Evolutionary conservation across 768 basidiomycete genomes (phyloP), one percentile per base, ranked within the genome.

Genomic region (Pilatotrama ljubarskyi): DNA sequence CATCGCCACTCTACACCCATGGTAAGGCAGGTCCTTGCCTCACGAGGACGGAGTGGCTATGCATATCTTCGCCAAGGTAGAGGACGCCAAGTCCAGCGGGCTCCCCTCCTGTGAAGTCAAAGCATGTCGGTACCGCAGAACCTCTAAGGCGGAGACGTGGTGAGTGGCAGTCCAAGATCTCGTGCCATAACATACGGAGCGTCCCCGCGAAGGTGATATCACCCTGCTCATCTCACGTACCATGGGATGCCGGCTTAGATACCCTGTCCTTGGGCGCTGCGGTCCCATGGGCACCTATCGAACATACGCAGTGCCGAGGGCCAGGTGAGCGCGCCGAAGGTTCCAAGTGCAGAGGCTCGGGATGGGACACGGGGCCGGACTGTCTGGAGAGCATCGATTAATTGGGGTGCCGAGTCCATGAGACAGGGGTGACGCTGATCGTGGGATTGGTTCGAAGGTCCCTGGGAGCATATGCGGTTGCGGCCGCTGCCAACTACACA

Each of bases 401-500:
- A 8, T 43, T 20, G 11, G 22, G 22, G 5, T 47, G 37, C 44
- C 44, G 44, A 48, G 24, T 10, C 44, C 46, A 48, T 56, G 55
- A 48, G 55, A 48, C 29, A 8, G 32, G 44, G 17, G 54, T 56
- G 55, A 36, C 15, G 46, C 55, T 15, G 17, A 47, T 36, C 55
- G 55, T 56, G 55, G 55, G 46, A 13, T 26, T 7, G 46, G 15
- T 4, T 13, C 18, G 8, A 26, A 26, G 36, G 17, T 26, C 1
- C 55, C 55, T 40, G 46, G 25, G 55, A 55, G 18, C 15, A 9
- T 26, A 3, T 44, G 41, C 36, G 26, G 43, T 20, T 22, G 42
- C 14, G 13, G 35, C 35, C 32, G 32, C 35, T 13, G 32, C 25
- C 17, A 17, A 35, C 25, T 3, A 25, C 20, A 18, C 53, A 43